Conservation (phyloP, 495 filamentous ascomycete genomes). For the Daldinia caldariorum region DNA sequence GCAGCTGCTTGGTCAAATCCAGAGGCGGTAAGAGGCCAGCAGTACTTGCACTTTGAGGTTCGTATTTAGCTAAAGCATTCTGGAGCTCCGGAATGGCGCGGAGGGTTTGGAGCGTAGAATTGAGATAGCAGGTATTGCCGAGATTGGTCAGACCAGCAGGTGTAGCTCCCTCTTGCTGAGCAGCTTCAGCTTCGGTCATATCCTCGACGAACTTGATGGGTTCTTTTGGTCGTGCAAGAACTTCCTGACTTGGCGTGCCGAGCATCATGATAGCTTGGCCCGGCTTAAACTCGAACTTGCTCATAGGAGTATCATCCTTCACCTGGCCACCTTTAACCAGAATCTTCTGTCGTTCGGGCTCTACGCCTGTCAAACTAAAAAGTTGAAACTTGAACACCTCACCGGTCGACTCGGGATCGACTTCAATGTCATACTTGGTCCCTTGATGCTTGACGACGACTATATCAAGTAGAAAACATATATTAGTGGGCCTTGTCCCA, state of each 20-base stretch:
- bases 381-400: slow-evolving; percentile 96
- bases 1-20: slow-evolving; percentile 82
- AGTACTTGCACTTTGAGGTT: slow-evolving; percentile 46
- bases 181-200: slow-evolving; percentile 95
- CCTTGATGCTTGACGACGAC: slow-evolving; percentile 95
- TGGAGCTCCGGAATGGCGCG: slow-evolving; percentile 92
- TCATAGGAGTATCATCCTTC: slow-evolving; percentile 92
- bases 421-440: slow-evolving; percentile 91
- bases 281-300: slow-evolving; percentile 82
- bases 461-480: slow-evolving; percentile 49
- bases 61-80: slow-evolving; percentile 77
- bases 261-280: slow-evolving; percentile 96
- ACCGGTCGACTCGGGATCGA: slow-evolving; percentile 84
- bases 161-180: slow-evolving; percentile 80
- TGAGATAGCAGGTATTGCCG: slow-evolving; percentile 98
- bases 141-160: slow-evolving; percentile 92
- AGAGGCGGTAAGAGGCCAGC: slow-evolving; percentile 52
- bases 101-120: slow-evolving; percentile 91
- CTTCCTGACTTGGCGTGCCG: slow-evolving; percentile 78
- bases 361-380: slow-evolving; percentile 93
- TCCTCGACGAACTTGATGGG: slow-evolving; percentile 90
- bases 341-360: slow-evolving; percentile 95
- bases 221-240: slow-evolving; percentile 79
- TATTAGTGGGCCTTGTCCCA: slow-evolving; percentile 15
- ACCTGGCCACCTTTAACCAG: slow-evolving; percentile 92